A percentile compares a stretch with the other conserved stretches of the same genome.
Conservation (phyloP, 768 basidiomycete species). For the Leccinellum rugosiceps region DNA sequence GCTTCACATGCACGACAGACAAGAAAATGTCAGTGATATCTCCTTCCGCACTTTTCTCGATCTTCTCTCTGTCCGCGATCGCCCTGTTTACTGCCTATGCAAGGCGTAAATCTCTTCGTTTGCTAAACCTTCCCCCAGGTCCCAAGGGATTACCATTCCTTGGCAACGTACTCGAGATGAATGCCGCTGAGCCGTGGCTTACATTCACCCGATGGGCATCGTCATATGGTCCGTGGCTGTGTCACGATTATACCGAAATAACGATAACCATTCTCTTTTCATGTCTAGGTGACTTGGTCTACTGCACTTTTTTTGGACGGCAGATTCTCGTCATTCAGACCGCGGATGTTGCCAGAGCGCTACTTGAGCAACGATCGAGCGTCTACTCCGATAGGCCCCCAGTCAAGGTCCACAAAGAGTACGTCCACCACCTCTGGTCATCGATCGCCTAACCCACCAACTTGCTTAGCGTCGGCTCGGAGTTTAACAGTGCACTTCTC, state of each 20-base stretch:
- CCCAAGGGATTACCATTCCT: slow-evolving; percentile 32
- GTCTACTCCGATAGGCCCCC: slow-evolving; percentile 39
- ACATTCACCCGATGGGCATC: slow-evolving; percentile 33
- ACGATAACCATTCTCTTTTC: neutral
- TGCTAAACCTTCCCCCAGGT: slow-evolving; percentile 24
- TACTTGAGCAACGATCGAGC: slow-evolving; percentile 36
- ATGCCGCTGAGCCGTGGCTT: slow-evolving; percentile 29
- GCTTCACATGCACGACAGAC: neutral
- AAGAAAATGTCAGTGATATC: slow-evolving; percentile 6
- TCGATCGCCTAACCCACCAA: neutral
- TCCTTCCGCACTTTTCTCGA: slow-evolving; percentile 4
- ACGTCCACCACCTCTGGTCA: neutral
- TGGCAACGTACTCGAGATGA: slow-evolving; percentile 26
- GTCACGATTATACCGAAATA: neutral
- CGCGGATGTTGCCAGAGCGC: slow-evolving; percentile 28
- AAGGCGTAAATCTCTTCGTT: slow-evolving; percentile 8
- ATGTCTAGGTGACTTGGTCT: slow-evolving; percentile 30
- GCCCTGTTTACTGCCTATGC: slow-evolving; percentile 8
- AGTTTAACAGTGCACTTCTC: slow-evolving; percentile 31
- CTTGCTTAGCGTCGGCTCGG: slow-evolving; percentile 24
- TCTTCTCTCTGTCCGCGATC: slow-evolving; percentile 6
- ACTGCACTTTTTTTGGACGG: slow-evolving; percentile 31
- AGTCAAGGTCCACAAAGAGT: slow-evolving; percentile 27
- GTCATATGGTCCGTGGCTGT: slow-evolving; percentile 26
- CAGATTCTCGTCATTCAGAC: slow-evolving; percentile 34